phyloP scores from a whole-genome alignment of 2,329 filamentous ascomycete species.

The Aaosphaeria pasadenensis region DNA sequence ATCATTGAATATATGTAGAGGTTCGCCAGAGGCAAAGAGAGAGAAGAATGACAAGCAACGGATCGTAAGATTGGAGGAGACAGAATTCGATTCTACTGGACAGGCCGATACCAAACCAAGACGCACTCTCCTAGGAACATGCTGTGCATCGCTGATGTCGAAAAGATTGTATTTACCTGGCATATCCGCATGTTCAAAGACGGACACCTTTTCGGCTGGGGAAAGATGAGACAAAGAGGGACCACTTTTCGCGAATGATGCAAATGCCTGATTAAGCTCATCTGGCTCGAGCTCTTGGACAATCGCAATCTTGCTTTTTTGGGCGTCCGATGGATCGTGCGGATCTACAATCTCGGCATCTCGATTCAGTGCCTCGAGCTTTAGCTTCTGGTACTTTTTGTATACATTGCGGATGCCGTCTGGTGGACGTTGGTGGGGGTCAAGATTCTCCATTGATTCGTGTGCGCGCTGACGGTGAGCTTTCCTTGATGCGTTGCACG shows the following conservation, averaged over 20 bases:
- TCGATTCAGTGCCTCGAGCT: slow-evolving; percentile 51
- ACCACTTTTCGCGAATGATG: slow-evolving; percentile 14
- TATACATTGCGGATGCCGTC: slow-evolving; percentile 66
- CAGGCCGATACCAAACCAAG: no score
- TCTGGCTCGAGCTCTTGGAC: slow-evolving; percentile 16
- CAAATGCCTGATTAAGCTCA: slow-evolving; percentile 19
- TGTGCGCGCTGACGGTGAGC: no score
- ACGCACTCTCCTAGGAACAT: no score
- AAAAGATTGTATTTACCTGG: slow-evolving; percentile 55
- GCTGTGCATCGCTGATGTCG: neutral
- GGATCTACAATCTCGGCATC: slow-evolving; percentile 43
- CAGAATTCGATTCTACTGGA: no score
- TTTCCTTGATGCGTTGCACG: no score
- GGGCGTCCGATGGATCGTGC: slow-evolving; percentile 23
- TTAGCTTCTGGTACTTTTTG: slow-evolving; percentile 68
- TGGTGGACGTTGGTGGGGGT: slow-evolving; percentile 77
- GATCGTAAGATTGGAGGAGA: no score
- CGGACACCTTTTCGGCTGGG: slow-evolving; percentile 9
- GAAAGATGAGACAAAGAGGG: neutral
- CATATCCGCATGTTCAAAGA: slow-evolving; percentile 65
- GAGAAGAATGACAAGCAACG: no score
- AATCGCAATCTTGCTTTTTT: slow-evolving; percentile 16
- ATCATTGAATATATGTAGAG: neutral
- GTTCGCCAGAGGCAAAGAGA: neutral
- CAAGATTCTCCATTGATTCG: slow-evolving; percentile 44